phyloP scores from a whole-genome alignment of 83 land plant genomes.

The Diphasiastrum complanatum region DNA sequence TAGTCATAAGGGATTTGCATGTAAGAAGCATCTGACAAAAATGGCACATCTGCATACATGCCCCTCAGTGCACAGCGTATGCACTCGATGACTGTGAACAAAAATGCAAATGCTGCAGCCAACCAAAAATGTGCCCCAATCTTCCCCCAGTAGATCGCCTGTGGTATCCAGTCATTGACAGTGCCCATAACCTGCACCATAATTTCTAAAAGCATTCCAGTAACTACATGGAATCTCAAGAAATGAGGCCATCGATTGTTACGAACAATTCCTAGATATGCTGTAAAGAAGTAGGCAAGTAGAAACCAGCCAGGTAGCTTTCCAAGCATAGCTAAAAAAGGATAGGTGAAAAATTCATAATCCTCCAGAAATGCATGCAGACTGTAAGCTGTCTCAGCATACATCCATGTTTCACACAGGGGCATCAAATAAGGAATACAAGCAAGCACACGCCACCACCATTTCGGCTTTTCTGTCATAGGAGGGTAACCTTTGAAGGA shows the following conservation, averaged over 20 bases:
- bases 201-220: slow-evolving; percentile 5
- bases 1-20: slow-evolving; percentile 9
- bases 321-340: neutral
- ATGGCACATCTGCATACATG: too few relatives aligned
- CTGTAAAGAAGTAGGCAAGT: slow-evolving; percentile 7
- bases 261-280: too few relatives aligned
- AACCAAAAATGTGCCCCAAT: slow-evolving; percentile 8
- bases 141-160: slow-evolving; percentile 8
- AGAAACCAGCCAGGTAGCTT: slow-evolving; percentile 5
- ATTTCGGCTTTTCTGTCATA: neutral
- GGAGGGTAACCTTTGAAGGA: slow-evolving; percentile 4
- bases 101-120: neutral
- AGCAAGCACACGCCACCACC: neutral
- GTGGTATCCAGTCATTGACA: slow-evolving; percentile 5
- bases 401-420: too few relatives aligned
- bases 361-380: slow-evolving; percentile 3
- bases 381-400: slow-evolving; percentile 5
- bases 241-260: too few relatives aligned
- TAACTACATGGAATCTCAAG: slow-evolving; percentile 3
- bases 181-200: slow-evolving; percentile 7
- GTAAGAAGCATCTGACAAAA: too few relatives aligned
- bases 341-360: neutral
- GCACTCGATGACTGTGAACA: neutral
- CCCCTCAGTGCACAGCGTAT: slow-evolving; percentile 3
- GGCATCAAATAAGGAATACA: neutral